Evolutionary conservation across 345 rosid genomes (phyloP).

Genomic region (Citrus australasica): DNA sequence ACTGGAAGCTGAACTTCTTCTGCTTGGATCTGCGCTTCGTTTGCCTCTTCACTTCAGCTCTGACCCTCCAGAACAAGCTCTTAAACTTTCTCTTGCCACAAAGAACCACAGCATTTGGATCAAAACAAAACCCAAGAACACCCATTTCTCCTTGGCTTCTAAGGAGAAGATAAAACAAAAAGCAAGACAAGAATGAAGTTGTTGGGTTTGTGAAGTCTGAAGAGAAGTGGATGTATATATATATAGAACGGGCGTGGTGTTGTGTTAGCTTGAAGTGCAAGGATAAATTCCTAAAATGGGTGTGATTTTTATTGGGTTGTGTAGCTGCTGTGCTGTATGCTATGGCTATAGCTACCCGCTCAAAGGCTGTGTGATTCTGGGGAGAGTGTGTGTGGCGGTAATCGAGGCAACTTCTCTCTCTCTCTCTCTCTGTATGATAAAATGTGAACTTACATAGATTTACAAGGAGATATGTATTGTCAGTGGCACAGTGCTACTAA

Average conservation of each 20-base stretch:
- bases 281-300: neutral
- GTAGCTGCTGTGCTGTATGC: neutral
- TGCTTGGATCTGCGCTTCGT: constrained; percentile 36
- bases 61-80: constrained; percentile 59
- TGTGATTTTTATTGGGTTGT: constrained; percentile 7
- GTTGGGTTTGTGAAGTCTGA: neutral
- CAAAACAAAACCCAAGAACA: constrained; percentile 25
- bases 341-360: neutral
- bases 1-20: constrained; percentile 51
- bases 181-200: neutral
- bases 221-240: no score
- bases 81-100: constrained; percentile 51
- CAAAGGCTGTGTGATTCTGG: neutral
- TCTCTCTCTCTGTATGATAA: neutral
- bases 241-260: neutral
- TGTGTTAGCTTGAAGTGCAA: constrained; percentile 14
- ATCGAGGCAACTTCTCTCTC: neutral
- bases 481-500: neutral
- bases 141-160: constrained; percentile 16
- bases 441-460: neutral
- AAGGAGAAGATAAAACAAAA: neutral
- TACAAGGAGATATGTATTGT: neutral
- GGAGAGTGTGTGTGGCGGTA: neutral
- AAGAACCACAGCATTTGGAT: constrained; percentile 27
- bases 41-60: constrained; percentile 48